Evolutionary conservation across 192 early-diverging fungal species (phyloP).

Genomic region (Backusella luteola): DNA sequence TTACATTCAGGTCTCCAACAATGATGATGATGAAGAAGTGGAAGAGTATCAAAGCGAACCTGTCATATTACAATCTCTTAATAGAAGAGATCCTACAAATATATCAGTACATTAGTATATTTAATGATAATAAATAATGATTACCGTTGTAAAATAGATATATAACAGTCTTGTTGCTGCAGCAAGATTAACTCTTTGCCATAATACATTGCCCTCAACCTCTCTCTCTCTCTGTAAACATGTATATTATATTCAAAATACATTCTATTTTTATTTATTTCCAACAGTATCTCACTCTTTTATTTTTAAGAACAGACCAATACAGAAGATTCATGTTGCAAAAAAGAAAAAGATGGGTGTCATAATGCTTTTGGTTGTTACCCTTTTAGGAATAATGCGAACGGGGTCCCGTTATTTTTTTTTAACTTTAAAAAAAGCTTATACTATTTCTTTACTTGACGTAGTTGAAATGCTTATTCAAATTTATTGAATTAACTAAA

Average conservation of each 20-base stretch:
- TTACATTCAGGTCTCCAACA: slow-evolving; percentile 27
- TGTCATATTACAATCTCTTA: not conserved
- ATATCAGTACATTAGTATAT: not conserved
- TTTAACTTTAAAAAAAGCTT: not conserved
- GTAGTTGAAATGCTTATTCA: not conserved
- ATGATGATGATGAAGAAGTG: not conserved
- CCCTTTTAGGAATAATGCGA: not conserved
- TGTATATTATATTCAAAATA: not conserved
- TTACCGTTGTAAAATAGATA: not conserved
- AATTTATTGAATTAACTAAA: not conserved
- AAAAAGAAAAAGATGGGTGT: not conserved
- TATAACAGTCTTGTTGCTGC: not conserved
- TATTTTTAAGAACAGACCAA: not conserved
- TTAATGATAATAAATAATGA: not conserved
- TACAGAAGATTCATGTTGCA: not conserved
- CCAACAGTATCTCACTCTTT: not conserved
- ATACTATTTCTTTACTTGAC: not conserved
- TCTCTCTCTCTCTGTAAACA: not conserved
- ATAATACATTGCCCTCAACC: not conserved
- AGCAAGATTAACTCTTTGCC: not conserved
- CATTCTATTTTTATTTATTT: not conserved
- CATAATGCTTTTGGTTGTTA: not conserved
- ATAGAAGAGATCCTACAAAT: not conserved
- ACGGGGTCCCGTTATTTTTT: not conserved
- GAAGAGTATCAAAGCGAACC: not conserved